A percentile compares a stretch with the other conserved stretches of the same genome.
phyloP scores from a whole-genome alignment of 129 eudicot species.

The Flaveria ramosissima region DNA sequence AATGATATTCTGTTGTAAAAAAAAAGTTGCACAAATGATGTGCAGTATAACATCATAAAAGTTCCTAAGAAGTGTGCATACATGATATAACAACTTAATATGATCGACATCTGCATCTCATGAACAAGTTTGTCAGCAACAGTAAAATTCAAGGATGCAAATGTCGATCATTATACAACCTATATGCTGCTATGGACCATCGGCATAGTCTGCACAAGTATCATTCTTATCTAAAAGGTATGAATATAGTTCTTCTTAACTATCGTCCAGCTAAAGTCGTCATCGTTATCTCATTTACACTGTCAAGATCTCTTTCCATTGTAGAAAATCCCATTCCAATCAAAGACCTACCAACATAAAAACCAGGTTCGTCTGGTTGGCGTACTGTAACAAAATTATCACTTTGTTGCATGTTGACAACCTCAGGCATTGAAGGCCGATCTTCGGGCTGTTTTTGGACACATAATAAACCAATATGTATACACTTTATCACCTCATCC shows the following conservation, averaged over 20 bases:
- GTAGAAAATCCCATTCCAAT: constrained; percentile 40
- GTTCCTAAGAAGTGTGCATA: neutral
- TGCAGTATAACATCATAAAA: neutral
- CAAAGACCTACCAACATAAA: constrained; percentile 36
- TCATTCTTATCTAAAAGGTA: constrained; percentile 18
- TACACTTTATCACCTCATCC: constrained; percentile 42
- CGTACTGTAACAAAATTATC: constrained; percentile 35
- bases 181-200: neutral
- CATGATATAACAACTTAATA: constrained; percentile 16
- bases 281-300: constrained; percentile 44
- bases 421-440: constrained; percentile 52
- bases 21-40: neutral
- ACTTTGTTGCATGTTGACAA: constrained; percentile 38
- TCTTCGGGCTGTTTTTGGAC: constrained; percentile 48
- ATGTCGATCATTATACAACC: constrained; percentile 18
- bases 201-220: constrained; percentile 25
- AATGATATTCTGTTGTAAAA: neutral
- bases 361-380: constrained; percentile 49
- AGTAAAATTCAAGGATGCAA: constrained; percentile 21
- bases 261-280: constrained; percentile 40
- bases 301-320: constrained; percentile 27
- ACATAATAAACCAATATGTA: constrained; percentile 54
- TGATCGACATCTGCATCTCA: constrained; percentile 30
- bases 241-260: neutral
- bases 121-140: neutral